Evolutionary conservation across 371 early-diverging fungal genomes (phyloP), one percentile per base, ranked within the genome.

Genomic region (Furculomyces boomerangus): DNA sequence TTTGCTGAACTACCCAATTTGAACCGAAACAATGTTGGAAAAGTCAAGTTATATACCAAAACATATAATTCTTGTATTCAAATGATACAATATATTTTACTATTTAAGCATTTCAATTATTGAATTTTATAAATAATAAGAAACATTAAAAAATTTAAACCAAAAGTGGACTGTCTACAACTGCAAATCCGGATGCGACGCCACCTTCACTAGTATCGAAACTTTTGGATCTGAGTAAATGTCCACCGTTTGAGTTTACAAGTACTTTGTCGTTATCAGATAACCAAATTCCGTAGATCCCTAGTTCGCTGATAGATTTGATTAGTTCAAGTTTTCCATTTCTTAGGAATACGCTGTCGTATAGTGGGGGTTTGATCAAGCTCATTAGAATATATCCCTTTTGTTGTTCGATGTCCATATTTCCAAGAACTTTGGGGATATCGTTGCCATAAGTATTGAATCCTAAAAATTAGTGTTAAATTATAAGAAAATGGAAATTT

Each of bases 121-220:
- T n/a, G n/a, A n/a, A n/a, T n/a, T n/a, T n/a, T n/a, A n/a, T n/a
- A 35, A 35, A 35, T 18, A 35, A 35, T 7, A 45, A 45, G 24
- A 45, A 45, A 24, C 5, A 22, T 24, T 24, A 53, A 29, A 16
- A 25, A 0, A 22, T 16, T 60, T 71, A 83, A 30, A 84, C 68
- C 29, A 88, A 66, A 32, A 83, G 55, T 24, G 88, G 85, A 46
- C 86, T 86, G 65, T 93, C 93, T 64, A 96, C 81, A 13, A 96
- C 93, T n/a, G 90, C 87, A 75, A 81, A 95, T n/a, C 98, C 98
- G 32, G 93, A 87, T 1, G 95, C 94, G 2, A 97, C 95, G 30
- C 98, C 98, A 14, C 98, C 98, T 67, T 97, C 98, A 40, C 84
- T 78, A 2, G 82, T 79, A 25, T 77, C 76, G 1, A 79, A 74